Conservation (phyloP, 257 asterid species). For the Capsicum baccatum region DNA sequence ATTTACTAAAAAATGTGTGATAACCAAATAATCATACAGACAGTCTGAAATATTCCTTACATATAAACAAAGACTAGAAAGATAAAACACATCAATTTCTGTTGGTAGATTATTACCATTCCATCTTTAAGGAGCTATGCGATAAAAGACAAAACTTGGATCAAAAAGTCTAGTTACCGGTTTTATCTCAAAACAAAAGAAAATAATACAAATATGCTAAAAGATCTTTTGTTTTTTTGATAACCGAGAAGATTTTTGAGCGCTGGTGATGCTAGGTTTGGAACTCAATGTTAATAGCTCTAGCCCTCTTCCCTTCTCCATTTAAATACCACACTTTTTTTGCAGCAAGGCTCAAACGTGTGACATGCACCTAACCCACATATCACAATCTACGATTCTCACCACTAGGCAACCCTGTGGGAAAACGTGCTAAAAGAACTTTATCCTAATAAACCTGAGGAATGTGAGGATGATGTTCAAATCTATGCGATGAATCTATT, state of each 20-base stretch:
- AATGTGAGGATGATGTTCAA: neutral
- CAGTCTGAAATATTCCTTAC: neutral
- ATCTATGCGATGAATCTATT: neutral
- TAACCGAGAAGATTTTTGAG: neutral
- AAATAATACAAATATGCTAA: neutral
- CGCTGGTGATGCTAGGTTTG: neutral
- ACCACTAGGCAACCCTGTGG: neutral
- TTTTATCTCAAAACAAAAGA: neutral
- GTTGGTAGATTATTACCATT: conserved; percentile 26
- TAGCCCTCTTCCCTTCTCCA: neutral
- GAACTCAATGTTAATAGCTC: neutral
- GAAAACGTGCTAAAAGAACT: neutral
- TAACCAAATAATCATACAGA: neutral
- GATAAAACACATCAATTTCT: neutral
- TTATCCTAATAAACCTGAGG: neutral
- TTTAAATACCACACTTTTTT: neutral
- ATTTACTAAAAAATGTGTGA: neutral
- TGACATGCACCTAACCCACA: neutral
- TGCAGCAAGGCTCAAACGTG: neutral
- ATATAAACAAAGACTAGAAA: neutral
- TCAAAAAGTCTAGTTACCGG: neutral
- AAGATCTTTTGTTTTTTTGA: neutral
- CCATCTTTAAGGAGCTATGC: conserved; percentile 27
- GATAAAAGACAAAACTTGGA: neutral
- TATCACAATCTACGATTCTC: neutral